These are phyloP conservation scores for Phaeophleospora eucalypticola DNA, from an alignment of 2,329 filamentous ascomycete species.

Conservation along the genomic window DNA sequence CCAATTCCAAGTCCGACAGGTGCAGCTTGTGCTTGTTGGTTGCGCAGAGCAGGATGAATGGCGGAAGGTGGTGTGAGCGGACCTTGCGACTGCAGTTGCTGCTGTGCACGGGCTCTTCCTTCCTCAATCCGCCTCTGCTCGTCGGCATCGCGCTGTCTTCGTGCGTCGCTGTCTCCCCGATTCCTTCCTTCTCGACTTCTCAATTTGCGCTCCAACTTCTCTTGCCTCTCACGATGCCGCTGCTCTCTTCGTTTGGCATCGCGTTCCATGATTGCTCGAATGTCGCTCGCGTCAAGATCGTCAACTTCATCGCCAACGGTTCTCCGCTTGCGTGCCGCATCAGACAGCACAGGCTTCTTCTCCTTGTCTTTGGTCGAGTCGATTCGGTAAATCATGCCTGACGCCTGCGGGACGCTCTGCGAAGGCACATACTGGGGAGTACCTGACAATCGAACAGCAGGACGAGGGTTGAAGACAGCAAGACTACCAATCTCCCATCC, in stretches of 20 bases:
- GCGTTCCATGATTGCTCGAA: constrained; percentile 85
- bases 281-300: constrained; percentile 74
- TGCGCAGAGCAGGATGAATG: constrained; percentile 34
- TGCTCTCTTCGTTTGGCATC: constrained; percentile 76
- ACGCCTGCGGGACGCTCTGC: constrained; percentile 22
- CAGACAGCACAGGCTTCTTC: constrained; percentile 25
- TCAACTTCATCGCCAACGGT: constrained; percentile 70
- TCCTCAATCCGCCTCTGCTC: constrained; percentile 42
- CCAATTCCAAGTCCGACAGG: constrained; percentile 31
- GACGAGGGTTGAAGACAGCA: constrained; percentile 73
- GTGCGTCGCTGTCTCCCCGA: constrained; percentile 33
- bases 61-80: constrained; percentile 27
- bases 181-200: constrained; percentile 62
- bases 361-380: constrained; percentile 12
- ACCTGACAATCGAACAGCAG: constrained; percentile 71
- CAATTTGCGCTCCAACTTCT: constrained; percentile 62
- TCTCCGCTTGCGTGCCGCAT: constrained; percentile 49
- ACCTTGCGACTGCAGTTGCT: constrained; percentile 24
- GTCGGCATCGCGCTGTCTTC: constrained; percentile 47
- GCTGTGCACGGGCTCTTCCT: constrained; percentile 21
- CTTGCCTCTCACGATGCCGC: constrained; percentile 64
- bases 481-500: constrained; percentile 78
- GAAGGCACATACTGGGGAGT: constrained; percentile 55
- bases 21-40: constrained; percentile 16
- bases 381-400: constrained; percentile 21